Evolutionary conservation across 2,329 filamentous ascomycete species (phyloP).

Genomic region (Phyllosticta capitalensis): DNA sequence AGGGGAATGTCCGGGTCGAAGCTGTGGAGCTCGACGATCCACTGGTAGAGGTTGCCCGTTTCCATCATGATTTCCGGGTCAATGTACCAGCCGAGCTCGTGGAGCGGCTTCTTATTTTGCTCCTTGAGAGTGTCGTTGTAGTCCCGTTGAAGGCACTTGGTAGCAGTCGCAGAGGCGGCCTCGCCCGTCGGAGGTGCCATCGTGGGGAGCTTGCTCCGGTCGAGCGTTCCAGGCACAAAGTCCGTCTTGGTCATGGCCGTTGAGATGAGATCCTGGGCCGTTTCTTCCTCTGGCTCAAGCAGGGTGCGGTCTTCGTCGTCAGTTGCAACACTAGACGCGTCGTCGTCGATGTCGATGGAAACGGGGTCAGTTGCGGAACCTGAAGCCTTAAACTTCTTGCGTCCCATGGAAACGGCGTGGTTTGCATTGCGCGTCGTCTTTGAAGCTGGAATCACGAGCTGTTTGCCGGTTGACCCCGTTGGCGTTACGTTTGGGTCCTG

Average conservation of each 20-base stretch:
- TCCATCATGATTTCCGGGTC: constrained; percentile 52
- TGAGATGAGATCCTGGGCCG: not conserved
- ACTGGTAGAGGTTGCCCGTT: constrained; percentile 71
- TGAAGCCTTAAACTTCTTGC: constrained; percentile 1
- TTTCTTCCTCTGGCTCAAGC: constrained; percentile 16
- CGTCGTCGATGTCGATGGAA: constrained; percentile 21
- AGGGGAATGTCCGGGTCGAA: constrained; percentile 63
- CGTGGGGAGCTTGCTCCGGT: constrained; percentile 51
- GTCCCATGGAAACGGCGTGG: not conserved
- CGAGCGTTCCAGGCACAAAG: constrained; percentile 60
- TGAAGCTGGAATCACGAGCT: not conserved
- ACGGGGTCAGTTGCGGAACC: not conserved
- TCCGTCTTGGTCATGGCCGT: constrained; percentile 41
- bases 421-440: not conserved
- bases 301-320: constrained; percentile 39
- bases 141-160: constrained; percentile 54
- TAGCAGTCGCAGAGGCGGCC: constrained; percentile 49
- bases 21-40: constrained; percentile 83
- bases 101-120: constrained; percentile 51
- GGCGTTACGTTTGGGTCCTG: not conserved
- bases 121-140: constrained; percentile 54
- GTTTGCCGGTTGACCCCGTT: not conserved
- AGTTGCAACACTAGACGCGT: constrained; percentile 39
- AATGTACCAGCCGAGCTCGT: constrained; percentile 76
- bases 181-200: constrained; percentile 46